Evolutionary conservation across 768 basidiomycete species (phyloP), one percentile per base, ranked within the genome.

Genomic region (Plicaturopsis crispa): DNA sequence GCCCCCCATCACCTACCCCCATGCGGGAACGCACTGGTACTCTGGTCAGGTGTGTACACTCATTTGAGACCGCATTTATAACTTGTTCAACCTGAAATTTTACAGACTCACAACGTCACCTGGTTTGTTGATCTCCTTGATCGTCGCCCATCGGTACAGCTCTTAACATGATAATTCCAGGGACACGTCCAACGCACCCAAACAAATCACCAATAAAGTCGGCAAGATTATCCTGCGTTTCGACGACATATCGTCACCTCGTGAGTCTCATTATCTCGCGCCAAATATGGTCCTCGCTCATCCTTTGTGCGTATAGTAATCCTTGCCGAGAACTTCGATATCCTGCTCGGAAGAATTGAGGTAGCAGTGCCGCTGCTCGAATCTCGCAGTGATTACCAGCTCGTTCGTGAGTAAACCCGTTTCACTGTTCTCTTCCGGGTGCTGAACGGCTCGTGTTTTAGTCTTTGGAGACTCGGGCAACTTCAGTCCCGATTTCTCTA

Each of bases 321-420:
- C 17, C 48, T 66, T 34, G 56, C 53, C 3, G 33, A 32, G 5
- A 44, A 38, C 12, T 60, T 67, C 42, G 35, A 54, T 22, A 55
- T 67, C 34, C 36, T 47, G 11, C 34, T 43, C 5, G 66, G 65
- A 6, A 10, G 28, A 0, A 48, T 48, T 16, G 18, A 33, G 8
- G 38, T 65, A 21, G 42, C 23, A 4, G 60, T 63, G 5, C 62
- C 64, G 5, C 13, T 31, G 10, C 55, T 68, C 12, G 4, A 34
- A 0, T 23, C 50, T 16, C 61, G 56, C 8, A 28, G 48, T 17
- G 35, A 54, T 7, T 68, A 69, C 43, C 43, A 53, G 14, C 6
- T 68, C 28, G 55, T 60, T 38, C 42, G 54, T 50, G 43, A 56
- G 57, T 49, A n/a, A n/a, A n/a, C n/a, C n/a, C n/a, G n/a, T n/a